Conservation (phyloP, 495 filamentous ascomycete genomes). For the Astrocystis sublimbata region DNA sequence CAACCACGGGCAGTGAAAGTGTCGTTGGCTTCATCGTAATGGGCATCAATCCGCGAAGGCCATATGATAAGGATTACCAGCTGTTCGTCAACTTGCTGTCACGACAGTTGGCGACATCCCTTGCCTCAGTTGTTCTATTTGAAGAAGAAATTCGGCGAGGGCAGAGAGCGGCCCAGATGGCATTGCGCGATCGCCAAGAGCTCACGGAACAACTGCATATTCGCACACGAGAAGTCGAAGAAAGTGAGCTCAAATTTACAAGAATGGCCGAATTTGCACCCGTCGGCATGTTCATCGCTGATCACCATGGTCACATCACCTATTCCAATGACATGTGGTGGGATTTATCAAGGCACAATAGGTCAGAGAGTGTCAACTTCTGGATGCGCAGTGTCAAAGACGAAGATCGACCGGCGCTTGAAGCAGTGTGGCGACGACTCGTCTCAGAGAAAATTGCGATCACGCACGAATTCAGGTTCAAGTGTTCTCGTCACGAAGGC, state of each 20-base stretch:
- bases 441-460: slow-evolving; percentile 56
- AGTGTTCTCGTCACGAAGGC: slow-evolving; percentile 58
- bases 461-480: slow-evolving; percentile 69
- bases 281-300: slow-evolving; percentile 71
- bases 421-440: slow-evolving; percentile 57
- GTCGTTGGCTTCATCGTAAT: slow-evolving; percentile 68
- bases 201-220: slow-evolving; percentile 66
- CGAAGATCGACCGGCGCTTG: slow-evolving; percentile 58
- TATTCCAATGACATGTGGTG: slow-evolving; percentile 76
- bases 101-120: slow-evolving; percentile 67
- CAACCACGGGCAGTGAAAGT: slow-evolving; percentile 62
- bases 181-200: slow-evolving; percentile 64
- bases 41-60: slow-evolving; percentile 67
- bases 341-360: slow-evolving; percentile 61
- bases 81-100: slow-evolving; percentile 70
- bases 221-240: slow-evolving; percentile 65
- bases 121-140: slow-evolving; percentile 71
- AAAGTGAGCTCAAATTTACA: slow-evolving; percentile 72
- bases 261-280: slow-evolving; percentile 73
- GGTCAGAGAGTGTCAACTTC: slow-evolving; percentile 48
- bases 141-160: slow-evolving; percentile 73
- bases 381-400: slow-evolving; percentile 69
- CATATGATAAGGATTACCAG: slow-evolving; percentile 69
- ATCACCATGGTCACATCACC: slow-evolving; percentile 60
- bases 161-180: slow-evolving; percentile 63